Conservation (phyloP, 306 rosid genomes). For the Purshia tridentata region DNA sequence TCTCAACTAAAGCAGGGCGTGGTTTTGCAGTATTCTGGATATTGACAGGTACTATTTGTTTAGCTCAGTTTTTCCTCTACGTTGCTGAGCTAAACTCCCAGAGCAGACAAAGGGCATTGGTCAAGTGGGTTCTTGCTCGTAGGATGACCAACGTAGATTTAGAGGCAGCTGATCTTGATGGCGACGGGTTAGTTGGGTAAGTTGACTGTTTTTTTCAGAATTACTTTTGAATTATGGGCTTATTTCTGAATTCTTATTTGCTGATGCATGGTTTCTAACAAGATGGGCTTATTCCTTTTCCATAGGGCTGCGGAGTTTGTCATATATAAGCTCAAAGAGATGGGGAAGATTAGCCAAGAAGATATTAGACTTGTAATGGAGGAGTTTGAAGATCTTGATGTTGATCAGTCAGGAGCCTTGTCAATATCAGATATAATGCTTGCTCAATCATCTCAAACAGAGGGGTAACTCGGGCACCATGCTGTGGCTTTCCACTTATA, state of each 20-base stretch:
- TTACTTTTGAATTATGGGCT: not conserved
- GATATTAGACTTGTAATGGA: slow-evolving; percentile 68
- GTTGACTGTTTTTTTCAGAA: slow-evolving; percentile 26
- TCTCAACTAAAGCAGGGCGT: slow-evolving; percentile 71
- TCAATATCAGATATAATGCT: slow-evolving; percentile 58
- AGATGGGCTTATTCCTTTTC: not conserved
- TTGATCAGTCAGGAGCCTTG: slow-evolving; percentile 84
- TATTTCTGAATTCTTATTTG: not conserved
- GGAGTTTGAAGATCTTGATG: slow-evolving; percentile 81
- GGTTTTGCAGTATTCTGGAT: slow-evolving; percentile 82
- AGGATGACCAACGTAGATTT: slow-evolving; percentile 54
- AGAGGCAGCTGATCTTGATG: slow-evolving; percentile 86
- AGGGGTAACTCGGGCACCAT: slow-evolving; percentile 5
- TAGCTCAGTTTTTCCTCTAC: slow-evolving; percentile 81
- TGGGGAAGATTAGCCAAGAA: slow-evolving; percentile 82
- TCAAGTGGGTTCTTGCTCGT: slow-evolving; percentile 59
- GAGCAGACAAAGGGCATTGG: slow-evolving; percentile 54
- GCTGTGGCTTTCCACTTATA: not conserved
- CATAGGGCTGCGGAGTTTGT: slow-evolving; percentile 75
- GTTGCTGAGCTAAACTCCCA: slow-evolving; percentile 71
- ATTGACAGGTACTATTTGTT: slow-evolving; percentile 56
- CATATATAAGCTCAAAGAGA: slow-evolving; percentile 76
- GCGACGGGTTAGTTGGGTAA: slow-evolving; percentile 67
- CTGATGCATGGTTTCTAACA: not conserved
- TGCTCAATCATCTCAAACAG: slow-evolving; percentile 52